A percentile compares a stretch with the other conserved stretches of the same genome.
Evolutionary conservation across 73 alveolate genomes (phyloP).

Genomic region (Paramecium primaurelia): DNA sequence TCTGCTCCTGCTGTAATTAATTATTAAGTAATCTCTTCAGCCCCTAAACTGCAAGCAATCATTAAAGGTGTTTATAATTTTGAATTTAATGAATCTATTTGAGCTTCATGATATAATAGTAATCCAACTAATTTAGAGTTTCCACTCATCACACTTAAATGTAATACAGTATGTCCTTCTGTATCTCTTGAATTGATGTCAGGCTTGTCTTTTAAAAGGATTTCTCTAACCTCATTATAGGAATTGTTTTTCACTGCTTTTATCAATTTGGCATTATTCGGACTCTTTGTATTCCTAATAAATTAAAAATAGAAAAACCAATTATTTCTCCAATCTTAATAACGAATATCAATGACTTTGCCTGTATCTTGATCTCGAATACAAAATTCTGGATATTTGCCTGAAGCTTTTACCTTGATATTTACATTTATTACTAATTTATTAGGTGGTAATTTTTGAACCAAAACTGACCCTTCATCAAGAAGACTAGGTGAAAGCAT

Average conservation of each 20-base stretch:
- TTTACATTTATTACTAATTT: background rate
- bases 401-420: conserved; percentile 44
- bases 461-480: conserved; percentile 42
- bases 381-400: conserved; percentile 34
- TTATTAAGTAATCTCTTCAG: conserved; percentile 47
- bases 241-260: background rate
- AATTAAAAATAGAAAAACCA: background rate
- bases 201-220: background rate
- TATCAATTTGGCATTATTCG: background rate
- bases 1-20: conserved; percentile 63
- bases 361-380: conserved; percentile 38
- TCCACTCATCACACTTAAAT: conserved; percentile 43
- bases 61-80: conserved; percentile 48
- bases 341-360: conserved; percentile 21
- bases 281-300: background rate
- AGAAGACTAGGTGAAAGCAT: conserved; percentile 28
- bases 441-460: conserved; percentile 11
- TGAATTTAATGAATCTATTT: conserved; percentile 52
- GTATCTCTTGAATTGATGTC: conserved; percentile 47
- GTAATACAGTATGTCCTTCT: conserved; percentile 52
- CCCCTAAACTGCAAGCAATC: conserved; percentile 58
- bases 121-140: conserved; percentile 49
- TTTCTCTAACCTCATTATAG: background rate
- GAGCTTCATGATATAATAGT: conserved; percentile 55
- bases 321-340: conserved; percentile 8